phyloP scores from a whole-genome alignment of 495 filamentous ascomycete species.

The Neurospora sublineolata region DNA sequence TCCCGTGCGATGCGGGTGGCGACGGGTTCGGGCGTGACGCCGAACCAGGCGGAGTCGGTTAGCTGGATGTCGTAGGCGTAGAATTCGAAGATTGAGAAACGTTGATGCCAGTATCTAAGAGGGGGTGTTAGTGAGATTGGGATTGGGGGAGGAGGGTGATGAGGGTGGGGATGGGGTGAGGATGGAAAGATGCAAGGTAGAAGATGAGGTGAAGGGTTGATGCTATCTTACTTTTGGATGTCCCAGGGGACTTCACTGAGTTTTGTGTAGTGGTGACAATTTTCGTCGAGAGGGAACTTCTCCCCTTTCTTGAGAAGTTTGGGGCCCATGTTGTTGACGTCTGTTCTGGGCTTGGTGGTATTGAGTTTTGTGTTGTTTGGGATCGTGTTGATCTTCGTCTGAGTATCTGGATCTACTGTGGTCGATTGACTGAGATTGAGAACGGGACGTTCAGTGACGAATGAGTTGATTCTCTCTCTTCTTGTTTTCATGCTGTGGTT shows the following conservation, averaged over 20 bases:
- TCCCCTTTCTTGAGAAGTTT: slow-evolving; percentile 5
- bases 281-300: slow-evolving; percentile 33
- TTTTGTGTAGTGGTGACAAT: slow-evolving; percentile 55
- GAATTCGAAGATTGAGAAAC: slow-evolving; percentile 68
- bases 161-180: not conserved
- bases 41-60: slow-evolving; percentile 90
- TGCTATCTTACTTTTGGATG: slow-evolving; percentile 55
- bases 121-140: not conserved
- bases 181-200: too few species aligned
- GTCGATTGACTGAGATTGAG: not conserved
- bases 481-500: not conserved
- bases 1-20: slow-evolving; percentile 74
- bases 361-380: not conserved
- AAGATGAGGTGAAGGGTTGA: not conserved
- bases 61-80: slow-evolving; percentile 82
- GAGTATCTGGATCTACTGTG: not conserved
- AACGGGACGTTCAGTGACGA: not conserved
- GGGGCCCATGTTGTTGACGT: slow-evolving; percentile 3
- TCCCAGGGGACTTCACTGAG: slow-evolving; percentile 58
- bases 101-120: slow-evolving; percentile 75
- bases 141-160: not conserved
- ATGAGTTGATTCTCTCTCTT: not conserved
- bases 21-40: slow-evolving; percentile 84
- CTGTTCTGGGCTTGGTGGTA: not conserved
- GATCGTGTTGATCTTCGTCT: not conserved